phyloP scores from a whole-genome alignment of 306 rosid genomes.

The Arachis stenosperma region DNA sequence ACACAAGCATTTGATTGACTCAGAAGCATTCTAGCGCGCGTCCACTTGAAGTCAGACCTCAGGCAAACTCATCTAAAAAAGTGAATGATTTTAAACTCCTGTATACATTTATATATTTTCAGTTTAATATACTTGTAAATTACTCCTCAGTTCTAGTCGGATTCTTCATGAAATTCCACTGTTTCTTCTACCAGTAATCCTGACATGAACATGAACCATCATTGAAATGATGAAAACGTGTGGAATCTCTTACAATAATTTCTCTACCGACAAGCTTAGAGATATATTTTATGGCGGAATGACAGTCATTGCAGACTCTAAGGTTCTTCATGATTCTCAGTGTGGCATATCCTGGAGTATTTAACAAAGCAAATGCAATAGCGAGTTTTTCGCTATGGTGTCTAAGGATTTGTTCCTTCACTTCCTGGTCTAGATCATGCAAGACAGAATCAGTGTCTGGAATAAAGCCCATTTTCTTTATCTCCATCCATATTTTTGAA shows the following conservation, averaged over 20 bases:
- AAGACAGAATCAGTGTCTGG: constrained; percentile 65
- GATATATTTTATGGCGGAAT: constrained; percentile 81
- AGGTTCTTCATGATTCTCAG: constrained; percentile 85
- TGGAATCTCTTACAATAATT: constrained; percentile 76
- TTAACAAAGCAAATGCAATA: constrained; percentile 74
- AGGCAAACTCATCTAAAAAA: constrained; percentile 11
- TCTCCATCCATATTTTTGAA: constrained; percentile 79
- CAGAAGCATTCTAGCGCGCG: background rate
- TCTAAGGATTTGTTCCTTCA: constrained; percentile 74
- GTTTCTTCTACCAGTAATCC: constrained; percentile 74
- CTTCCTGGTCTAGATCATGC: constrained; percentile 77
- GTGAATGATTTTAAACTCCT: background rate
- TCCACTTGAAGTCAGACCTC: constrained; percentile 23
- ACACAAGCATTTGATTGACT: background rate
- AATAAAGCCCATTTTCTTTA: constrained; percentile 74
- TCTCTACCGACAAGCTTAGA: constrained; percentile 84
- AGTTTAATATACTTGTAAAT: background rate
- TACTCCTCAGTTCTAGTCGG: constrained; percentile 13
- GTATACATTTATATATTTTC: constrained; percentile 5
- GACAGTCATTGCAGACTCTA: constrained; percentile 85
- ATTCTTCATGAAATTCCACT: constrained; percentile 14
- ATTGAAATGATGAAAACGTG: constrained; percentile 88
- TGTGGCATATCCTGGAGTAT: constrained; percentile 62
- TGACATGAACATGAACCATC: constrained; percentile 79
- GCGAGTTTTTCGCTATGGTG: constrained; percentile 89